Evolutionary conservation across 2,329 filamentous ascomycete species (phyloP), one percentile per base, ranked within the genome.

Genomic region (Fusarium circinatum): DNA sequence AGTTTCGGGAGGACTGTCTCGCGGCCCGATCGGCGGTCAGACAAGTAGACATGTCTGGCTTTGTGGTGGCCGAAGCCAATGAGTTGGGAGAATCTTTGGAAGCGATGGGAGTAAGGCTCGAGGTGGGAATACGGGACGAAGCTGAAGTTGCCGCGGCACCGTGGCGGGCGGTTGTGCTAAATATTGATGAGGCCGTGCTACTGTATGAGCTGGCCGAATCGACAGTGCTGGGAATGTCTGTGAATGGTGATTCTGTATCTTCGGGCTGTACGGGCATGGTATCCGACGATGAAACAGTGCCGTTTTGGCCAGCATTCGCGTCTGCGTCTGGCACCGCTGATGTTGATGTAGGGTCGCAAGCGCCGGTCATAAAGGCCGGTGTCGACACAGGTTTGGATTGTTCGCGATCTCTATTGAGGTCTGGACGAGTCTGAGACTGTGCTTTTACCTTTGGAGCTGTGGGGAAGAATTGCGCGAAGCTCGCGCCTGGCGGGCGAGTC

Each of bases 381-480:
- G 54, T 45, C 48, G 66, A 62, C 66, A 70, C 74, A 62, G 77
- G 75, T 59, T 76, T 80, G 63, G 76, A 71, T 52, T 75, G 79
- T 49, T 82, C 80, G 68, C 78, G 77, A 62, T 81, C 81, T 70
- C 75, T 76, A 38, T 81, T 79, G 65, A 78, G 78, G 59, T 81
- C 81, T 71, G 75, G 75, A 47, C 76, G 77, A 70, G 64, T 74
- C 75, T 82, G 82, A 73, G 79, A 78, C 78, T 83, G 82, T 59
- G 83, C 83, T 82, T 85, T 90, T 85, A 88, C 86, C 82, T 87
- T 91, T 77, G 93, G 93, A 80, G 93, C 93, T 81, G 92, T 90
- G 77, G 93, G 93, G 84, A 95, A 95, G 88, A 94, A 96, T 85
- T 95, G 91, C 85, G 92, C 93, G 88, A 95, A 95, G 85, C 92